Percentiles rank a stretch among this genome's conserved stretches.
Conservation (phyloP, 2,329 filamentous ascomycete genomes). For the Cercospora berteroae region DNA sequence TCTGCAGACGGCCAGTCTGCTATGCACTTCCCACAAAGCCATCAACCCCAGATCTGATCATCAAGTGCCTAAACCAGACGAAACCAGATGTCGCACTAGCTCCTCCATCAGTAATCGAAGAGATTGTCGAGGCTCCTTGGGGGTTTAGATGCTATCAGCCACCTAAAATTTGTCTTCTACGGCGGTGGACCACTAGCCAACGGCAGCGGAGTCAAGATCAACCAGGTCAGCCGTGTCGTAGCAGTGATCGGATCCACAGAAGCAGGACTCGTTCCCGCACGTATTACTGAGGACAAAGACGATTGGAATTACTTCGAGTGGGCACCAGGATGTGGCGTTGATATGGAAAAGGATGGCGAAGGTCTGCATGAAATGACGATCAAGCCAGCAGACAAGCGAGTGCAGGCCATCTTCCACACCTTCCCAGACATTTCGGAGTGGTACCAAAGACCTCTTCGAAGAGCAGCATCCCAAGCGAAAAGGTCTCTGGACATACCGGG, state of each 20-base stretch:
- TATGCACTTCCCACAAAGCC: conserved; percentile 19
- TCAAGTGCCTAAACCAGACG: conserved; percentile 16
- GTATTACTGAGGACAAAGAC: conserved; percentile 23
- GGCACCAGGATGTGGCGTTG: conserved; percentile 19
- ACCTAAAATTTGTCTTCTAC: conserved; percentile 19
- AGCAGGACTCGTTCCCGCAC: conserved; percentile 20
- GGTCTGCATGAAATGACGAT: conserved; percentile 41
- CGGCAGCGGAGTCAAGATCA: conserved; percentile 17
- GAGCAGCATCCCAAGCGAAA: conserved; percentile 32
- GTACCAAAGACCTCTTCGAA: conserved; percentile 37
- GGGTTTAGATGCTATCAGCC: conserved; percentile 17
- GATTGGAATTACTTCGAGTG: conserved; percentile 29
- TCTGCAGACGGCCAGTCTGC: conserved; percentile 14
- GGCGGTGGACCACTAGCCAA: conserved; percentile 25
- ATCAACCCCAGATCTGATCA: conserved; percentile 18
- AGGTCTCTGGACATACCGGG: conserved; percentile 30
- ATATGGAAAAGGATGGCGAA: conserved; percentile 19
- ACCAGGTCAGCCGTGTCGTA: conserved; percentile 15
- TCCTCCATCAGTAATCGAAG: conserved; percentile 23
- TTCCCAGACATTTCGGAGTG: conserved; percentile 37
- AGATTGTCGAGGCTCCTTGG: conserved; percentile 19
- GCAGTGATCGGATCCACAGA: conserved; percentile 23
- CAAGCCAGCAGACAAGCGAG: conserved; percentile 19
- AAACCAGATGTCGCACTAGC: conserved; percentile 5
- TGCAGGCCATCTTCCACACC: conserved; percentile 30